A percentile compares a stretch with the other conserved stretches of the same genome.
Conservation (phyloP, 2,329 filamentous ascomycete genomes). For the Ascocoryne sarcoides region DNA sequence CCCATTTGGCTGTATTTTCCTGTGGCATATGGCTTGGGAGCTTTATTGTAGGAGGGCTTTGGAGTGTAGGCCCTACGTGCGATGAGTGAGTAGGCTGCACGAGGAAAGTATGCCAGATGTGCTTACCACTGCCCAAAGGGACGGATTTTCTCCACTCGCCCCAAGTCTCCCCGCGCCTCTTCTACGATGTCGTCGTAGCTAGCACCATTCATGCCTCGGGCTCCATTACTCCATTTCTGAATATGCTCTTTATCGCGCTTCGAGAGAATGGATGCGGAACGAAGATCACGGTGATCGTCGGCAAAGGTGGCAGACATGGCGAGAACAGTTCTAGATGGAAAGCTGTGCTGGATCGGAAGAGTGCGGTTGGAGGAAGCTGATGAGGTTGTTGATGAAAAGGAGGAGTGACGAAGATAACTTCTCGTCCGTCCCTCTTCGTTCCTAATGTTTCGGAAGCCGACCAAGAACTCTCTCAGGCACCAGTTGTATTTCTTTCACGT, state of each 20-base stretch:
- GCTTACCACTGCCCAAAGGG: slow-evolving; percentile 20
- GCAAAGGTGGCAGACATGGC: slow-evolving; percentile 11
- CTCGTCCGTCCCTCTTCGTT: not conserved
- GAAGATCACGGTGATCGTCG: slow-evolving; percentile 22
- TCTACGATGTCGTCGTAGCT: no score
- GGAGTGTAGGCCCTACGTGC: slow-evolving; percentile 3
- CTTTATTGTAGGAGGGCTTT: slow-evolving; percentile 21
- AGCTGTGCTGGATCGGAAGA: not conserved
- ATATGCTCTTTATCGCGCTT: slow-evolving; percentile 26
- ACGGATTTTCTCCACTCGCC: slow-evolving; percentile 20
- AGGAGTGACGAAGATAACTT: not conserved
- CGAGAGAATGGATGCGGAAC: slow-evolving; percentile 21
- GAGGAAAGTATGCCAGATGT: no score
- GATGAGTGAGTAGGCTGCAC: no score
- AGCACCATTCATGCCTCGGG: no score
- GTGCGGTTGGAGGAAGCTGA: not conserved
- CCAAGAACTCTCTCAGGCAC: not conserved
- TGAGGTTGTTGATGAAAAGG: not conserved
- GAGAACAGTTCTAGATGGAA: not conserved
- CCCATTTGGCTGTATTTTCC: slow-evolving; percentile 1
- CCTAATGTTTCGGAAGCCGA: not conserved
- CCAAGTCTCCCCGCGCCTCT: slow-evolving; percentile 9
- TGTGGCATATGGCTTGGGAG: slow-evolving; percentile 13
- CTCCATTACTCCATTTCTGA: slow-evolving; percentile 24
- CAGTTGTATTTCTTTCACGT: not conserved